Conservation (phyloP, 176 grass and related monocot genomes). For the Cymbopogon citratus region DNA sequence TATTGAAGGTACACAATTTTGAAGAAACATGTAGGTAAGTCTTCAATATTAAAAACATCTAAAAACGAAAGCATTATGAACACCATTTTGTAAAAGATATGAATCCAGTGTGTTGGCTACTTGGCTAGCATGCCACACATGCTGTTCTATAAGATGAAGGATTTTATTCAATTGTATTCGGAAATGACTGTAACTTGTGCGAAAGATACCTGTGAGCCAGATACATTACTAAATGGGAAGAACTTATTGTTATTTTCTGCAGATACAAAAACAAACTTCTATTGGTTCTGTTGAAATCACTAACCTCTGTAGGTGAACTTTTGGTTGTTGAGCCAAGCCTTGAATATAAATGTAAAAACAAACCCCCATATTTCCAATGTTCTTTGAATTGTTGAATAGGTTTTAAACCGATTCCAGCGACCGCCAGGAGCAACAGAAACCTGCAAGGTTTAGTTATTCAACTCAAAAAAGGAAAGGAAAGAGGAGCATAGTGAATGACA, state of each 20-base stretch:
- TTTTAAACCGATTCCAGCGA: conserved; percentile 96
- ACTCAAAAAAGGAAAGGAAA: conserved; percentile 7
- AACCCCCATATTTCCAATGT: conserved; percentile 97
- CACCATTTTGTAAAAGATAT: background rate
- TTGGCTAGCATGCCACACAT: background rate
- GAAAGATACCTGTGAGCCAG: background rate
- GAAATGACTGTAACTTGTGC: background rate
- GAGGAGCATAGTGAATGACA: background rate
- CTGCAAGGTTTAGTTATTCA: conserved; percentile 52
- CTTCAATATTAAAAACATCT: background rate
- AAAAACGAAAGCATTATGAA: background rate
- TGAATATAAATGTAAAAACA: conserved; percentile 84
- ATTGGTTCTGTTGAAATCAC: background rate
- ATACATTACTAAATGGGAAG: background rate
- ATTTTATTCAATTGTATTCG: conserved; percentile 5
- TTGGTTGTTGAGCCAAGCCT: conserved; percentile 80
- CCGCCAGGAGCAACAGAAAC: conserved; percentile 92
- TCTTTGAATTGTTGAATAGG: conserved; percentile 98
- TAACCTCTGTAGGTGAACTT: conserved; percentile 95
- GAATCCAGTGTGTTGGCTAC: background rate
- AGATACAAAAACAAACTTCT: background rate
- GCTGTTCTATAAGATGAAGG: background rate
- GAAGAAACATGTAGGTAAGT: background rate
- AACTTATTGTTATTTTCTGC: background rate
- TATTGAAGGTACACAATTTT: conserved; percentile 8